phyloP scores from a whole-genome alignment of 169 alveolate genomes.

The Cryptosporidium xiaoi region DNA sequence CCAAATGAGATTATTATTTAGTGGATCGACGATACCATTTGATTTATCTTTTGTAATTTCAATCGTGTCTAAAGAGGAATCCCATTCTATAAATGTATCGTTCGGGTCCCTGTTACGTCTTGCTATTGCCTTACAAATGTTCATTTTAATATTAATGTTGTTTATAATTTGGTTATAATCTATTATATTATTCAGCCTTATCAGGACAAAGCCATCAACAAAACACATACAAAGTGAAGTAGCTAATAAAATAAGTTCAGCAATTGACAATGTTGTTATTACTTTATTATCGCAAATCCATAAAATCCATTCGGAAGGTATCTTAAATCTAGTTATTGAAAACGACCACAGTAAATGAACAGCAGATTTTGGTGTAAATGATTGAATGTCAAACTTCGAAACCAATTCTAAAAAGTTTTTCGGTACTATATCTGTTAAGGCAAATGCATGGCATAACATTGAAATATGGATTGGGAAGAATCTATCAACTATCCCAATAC shows the following conservation, averaged over 20 bases:
- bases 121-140: constrained; percentile 34
- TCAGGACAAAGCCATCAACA: constrained; percentile 31
- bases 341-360: constrained; percentile 65
- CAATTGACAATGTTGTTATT: constrained; percentile 6
- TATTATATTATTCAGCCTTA: not conserved
- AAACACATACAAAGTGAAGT: constrained; percentile 17
- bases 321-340: constrained; percentile 22
- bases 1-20: constrained; percentile 27
- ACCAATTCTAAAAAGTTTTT: constrained; percentile 14
- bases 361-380: constrained; percentile 46
- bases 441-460: constrained; percentile 63
- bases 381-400: constrained; percentile 19
- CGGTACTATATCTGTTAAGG: constrained; percentile 59
- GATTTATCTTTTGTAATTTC: not conserved
- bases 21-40: not conserved
- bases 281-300: constrained; percentile 25
- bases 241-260: constrained; percentile 18
- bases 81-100: constrained; percentile 44
- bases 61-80: not conserved
- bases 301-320: constrained; percentile 16
- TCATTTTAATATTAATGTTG: not conserved
- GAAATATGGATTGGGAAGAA: constrained; percentile 68
- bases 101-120: constrained; percentile 57
- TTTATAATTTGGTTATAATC: not conserved
- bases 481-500: constrained; percentile 12